Evolutionary conservation across 2,329 filamentous ascomycete species (phyloP).

Genomic region (Annulohypoxylon truncatum): DNA sequence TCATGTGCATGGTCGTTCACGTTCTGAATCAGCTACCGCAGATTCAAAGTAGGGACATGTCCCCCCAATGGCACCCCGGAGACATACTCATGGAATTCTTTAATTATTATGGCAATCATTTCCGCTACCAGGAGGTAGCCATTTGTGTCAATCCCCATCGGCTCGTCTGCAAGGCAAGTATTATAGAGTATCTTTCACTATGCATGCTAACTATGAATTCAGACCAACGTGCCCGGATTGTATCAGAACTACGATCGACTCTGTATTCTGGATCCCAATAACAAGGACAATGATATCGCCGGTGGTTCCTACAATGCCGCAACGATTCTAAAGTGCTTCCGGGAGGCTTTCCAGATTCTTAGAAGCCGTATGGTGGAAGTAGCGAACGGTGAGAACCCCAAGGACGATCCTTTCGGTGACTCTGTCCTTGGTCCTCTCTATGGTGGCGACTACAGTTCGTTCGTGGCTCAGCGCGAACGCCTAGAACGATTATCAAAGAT

Average conservation of each 20-base stretch:
- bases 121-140: constrained; percentile 75
- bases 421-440: constrained; percentile 80
- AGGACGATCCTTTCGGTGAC: constrained; percentile 31
- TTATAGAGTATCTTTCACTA: not conserved
- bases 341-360: constrained; percentile 69
- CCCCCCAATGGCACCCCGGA: constrained; percentile 76
- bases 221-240: constrained; percentile 60
- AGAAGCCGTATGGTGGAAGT: constrained; percentile 68
- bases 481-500: constrained; percentile 64
- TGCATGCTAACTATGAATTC: constrained; percentile 34
- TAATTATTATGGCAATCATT: constrained; percentile 86
- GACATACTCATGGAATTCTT: constrained; percentile 89
- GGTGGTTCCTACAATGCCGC: constrained; percentile 81
- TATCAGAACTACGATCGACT: constrained; percentile 75
- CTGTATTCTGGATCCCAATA: constrained; percentile 93
- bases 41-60: constrained; percentile 69
- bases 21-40: constrained; percentile 84
- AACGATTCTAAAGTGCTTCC: constrained; percentile 76
- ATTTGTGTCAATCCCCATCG: constrained; percentile 81
- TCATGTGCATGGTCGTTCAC: constrained; percentile 93
- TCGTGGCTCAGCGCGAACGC: constrained; percentile 74
- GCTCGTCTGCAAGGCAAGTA: constrained; percentile 74
- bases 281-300: constrained; percentile 85
- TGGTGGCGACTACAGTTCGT: constrained; percentile 82
- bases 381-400: constrained; percentile 44